phyloP scores from a whole-genome alignment of 108 stramenopile species.

The Stephanodiscus triporus region DNA sequence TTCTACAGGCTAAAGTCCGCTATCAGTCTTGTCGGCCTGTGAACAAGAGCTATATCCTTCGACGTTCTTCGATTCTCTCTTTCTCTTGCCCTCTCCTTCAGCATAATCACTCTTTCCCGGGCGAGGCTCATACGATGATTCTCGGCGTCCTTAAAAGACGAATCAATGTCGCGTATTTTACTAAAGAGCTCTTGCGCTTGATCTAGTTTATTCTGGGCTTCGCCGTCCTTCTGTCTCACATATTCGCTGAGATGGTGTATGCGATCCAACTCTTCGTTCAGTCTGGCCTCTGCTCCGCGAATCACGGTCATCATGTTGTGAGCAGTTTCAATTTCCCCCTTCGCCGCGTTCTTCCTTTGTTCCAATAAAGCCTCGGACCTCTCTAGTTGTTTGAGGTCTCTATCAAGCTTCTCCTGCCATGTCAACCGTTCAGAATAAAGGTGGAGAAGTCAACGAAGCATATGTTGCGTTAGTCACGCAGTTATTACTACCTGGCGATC shows the following conservation, averaged over 20 bases:
- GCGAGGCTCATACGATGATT: conserved; percentile 18
- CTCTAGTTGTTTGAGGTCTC: conserved; percentile 22
- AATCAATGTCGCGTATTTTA: conserved; percentile 13
- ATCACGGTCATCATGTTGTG: conserved; percentile 15
- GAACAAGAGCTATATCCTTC: neutral
- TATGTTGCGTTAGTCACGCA: too few relatives aligned
- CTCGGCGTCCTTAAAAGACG: conserved; percentile 2
- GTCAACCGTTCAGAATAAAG: neutral
- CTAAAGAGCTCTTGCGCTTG: conserved; percentile 16
- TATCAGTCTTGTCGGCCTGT: neutral
- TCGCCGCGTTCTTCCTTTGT: conserved; percentile 39
- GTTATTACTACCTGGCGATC: too few relatives aligned
- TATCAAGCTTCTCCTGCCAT: conserved; percentile 21
- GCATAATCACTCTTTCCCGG: conserved; percentile 25
- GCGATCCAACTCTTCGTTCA: conserved; percentile 13
- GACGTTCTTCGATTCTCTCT: neutral
- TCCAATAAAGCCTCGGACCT: conserved; percentile 40
- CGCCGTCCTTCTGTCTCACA: conserved; percentile 28
- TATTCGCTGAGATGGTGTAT: conserved; percentile 34
- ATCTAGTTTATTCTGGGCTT: conserved; percentile 32
- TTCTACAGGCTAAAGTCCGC: neutral
- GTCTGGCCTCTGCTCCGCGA: conserved; percentile 21
- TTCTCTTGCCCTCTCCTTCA: conserved; percentile 35
- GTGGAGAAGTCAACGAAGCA: neutral
- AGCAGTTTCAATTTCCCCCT: conserved; percentile 27